Evolutionary conservation across 73 alveolate genomes (phyloP).

Genomic region (Paraurostyla sp.): DNA sequence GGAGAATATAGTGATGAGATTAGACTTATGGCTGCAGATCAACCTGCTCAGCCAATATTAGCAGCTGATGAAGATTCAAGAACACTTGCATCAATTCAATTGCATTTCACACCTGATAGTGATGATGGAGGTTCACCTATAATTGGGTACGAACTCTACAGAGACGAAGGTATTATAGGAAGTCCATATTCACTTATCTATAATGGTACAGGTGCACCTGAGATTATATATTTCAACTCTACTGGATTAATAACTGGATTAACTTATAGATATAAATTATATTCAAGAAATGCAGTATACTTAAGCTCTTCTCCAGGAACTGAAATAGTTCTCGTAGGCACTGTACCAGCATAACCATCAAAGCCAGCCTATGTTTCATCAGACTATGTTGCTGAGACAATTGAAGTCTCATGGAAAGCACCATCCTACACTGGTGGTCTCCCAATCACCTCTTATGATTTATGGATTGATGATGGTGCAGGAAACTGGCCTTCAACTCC

Average conservation of each 20-base stretch:
- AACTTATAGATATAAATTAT: slow-evolving; percentile 55
- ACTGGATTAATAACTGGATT: slow-evolving; percentile 48
- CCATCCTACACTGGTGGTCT: slow-evolving; percentile 47
- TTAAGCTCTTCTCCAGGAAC: slow-evolving; percentile 19
- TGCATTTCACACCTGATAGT: slow-evolving; percentile 61
- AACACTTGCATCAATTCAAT: slow-evolving; percentile 18
- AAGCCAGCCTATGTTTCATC: slow-evolving; percentile 40
- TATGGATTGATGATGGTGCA: slow-evolving; percentile 75
- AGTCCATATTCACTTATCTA: slow-evolving; percentile 53
- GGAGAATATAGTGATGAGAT: slow-evolving; percentile 71
- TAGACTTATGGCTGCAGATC: slow-evolving; percentile 71
- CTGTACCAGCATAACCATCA: slow-evolving; percentile 62
- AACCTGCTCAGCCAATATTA: slow-evolving; percentile 72
- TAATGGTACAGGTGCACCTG: slow-evolving; percentile 71
- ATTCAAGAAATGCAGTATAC: slow-evolving; percentile 57
- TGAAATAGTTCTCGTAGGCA: slow-evolving; percentile 35
- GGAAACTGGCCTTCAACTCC: slow-evolving; percentile 55
- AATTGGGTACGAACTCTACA: slow-evolving; percentile 64
- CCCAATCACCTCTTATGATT: slow-evolving; percentile 20
- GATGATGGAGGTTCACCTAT: slow-evolving; percentile 70
- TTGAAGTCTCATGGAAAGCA: slow-evolving; percentile 58
- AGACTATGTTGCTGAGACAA: background rate
- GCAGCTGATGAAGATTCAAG: slow-evolving; percentile 42
- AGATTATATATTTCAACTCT: slow-evolving; percentile 29
- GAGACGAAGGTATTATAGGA: slow-evolving; percentile 75